These are phyloP conservation scores for Schizophyllum commune DNA, from an alignment of 1,284 basidiomycete genomes.

Conservation along the genomic window DNA sequence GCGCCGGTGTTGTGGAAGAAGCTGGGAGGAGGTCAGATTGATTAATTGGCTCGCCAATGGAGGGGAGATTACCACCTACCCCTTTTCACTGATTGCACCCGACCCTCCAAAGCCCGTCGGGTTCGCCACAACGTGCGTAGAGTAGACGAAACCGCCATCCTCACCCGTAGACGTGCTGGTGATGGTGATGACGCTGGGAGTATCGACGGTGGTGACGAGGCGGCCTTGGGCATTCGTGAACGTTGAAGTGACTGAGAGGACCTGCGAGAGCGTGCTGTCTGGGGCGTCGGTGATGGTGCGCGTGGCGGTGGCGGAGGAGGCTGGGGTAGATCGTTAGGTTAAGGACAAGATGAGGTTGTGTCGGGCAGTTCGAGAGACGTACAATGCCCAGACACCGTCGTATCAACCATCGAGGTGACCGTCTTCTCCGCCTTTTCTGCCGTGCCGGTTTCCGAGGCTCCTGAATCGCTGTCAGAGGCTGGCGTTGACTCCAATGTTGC, in stretches of 20 bases:
- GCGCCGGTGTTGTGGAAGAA: conserved; percentile 48
- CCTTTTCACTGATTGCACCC: conserved; percentile 14
- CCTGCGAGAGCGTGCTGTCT: conserved; percentile 30
- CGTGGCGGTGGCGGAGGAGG: conserved; percentile 17
- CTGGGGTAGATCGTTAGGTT: not conserved
- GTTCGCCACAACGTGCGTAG: conserved; percentile 43
- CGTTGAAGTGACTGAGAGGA: not conserved
- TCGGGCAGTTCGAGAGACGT: not conserved
- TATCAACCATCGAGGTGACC: not conserved
- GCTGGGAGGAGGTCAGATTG: conserved; percentile 21
- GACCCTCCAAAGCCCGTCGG: conserved; percentile 23
- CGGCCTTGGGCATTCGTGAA: conserved; percentile 13
- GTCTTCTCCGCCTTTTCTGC: not conserved
- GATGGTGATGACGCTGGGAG: conserved; percentile 39
- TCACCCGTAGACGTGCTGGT: conserved; percentile 34
- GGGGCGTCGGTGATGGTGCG: conserved; percentile 38
- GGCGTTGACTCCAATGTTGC: not conserved
- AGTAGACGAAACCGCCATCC: conserved; percentile 33
- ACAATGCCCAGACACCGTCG: not conserved
- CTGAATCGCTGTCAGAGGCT: not conserved
- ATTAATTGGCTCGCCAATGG: no score
- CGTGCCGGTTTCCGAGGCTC: not conserved
- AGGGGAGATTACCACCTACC: no score
- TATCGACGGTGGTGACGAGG: conserved; percentile 30
- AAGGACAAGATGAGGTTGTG: not conserved